A percentile compares a stretch with the other conserved stretches of the same genome.
Evolutionary conservation across 2,329 filamentous ascomycete genomes (phyloP).

Genomic region (Trichoderma endophyticum): DNA sequence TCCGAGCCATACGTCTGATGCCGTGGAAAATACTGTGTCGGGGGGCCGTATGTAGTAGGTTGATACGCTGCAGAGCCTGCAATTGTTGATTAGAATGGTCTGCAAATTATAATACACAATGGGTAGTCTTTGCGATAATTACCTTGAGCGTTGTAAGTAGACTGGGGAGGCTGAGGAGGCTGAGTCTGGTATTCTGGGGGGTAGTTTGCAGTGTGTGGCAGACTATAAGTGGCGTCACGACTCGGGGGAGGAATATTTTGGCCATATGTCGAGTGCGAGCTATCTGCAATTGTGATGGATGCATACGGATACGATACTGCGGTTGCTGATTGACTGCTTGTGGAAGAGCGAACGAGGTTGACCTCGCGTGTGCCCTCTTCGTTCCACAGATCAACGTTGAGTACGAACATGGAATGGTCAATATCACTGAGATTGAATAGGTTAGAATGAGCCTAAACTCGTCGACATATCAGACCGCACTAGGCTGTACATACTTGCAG

Average conservation of each 20-base stretch:
- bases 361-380: slow-evolving; percentile 63
- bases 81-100: neutral
- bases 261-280: slow-evolving; percentile 28
- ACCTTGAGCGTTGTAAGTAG: slow-evolving; percentile 35
- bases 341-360: slow-evolving; percentile 62
- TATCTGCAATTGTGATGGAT: slow-evolving; percentile 39
- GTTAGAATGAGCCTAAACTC: neutral
- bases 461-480: neutral
- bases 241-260: slow-evolving; percentile 38
- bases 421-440: slow-evolving; percentile 31
- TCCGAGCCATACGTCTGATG: slow-evolving; percentile 33
- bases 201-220: slow-evolving; percentile 31
- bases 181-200: slow-evolving; percentile 34
- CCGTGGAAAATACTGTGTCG: slow-evolving; percentile 38
- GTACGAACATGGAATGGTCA: slow-evolving; percentile 46
- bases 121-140: neutral
- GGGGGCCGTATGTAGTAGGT: slow-evolving; percentile 34
- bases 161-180: neutral
- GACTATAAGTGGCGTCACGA: slow-evolving; percentile 35
- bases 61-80: slow-evolving; percentile 30
- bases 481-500: slow-evolving; percentile 61
- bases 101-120: neutral
- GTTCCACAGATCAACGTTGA: slow-evolving; percentile 67
- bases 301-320: slow-evolving; percentile 75
- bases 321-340: slow-evolving; percentile 70